Evolutionary conservation across 805 yeast genomes (phyloP), one percentile per base, ranked within the genome.

Genomic region (Candida lessepsii): DNA sequence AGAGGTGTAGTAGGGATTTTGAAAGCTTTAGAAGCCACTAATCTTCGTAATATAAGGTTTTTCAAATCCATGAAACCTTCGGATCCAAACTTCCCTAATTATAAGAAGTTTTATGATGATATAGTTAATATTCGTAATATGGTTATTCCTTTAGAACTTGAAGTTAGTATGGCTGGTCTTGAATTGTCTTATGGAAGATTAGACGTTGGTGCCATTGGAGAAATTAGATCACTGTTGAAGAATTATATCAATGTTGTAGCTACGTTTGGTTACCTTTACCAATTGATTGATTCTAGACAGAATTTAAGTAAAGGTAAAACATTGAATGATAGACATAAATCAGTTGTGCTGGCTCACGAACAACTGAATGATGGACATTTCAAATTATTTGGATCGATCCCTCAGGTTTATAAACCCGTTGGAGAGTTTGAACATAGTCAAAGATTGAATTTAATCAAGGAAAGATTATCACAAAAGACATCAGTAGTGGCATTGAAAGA

Each of bases 171-270:
- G 5, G 33, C 52, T n/a, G 40, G 49, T 23, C 43, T 44, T 13
- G 69, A 63, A 38, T 18, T 59, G 2, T 51, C 64, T 1, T 58
- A 44, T 36, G 57, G 64, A 4, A 44, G 67, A 37, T 48, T 61
- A 20, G 59, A 60, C 24, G 42, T 50, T 10, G 58, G 56, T 4
- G 63, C 60, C 33, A 42, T 56, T 3, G 57, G 54, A 9, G 57
- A 57, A 38, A 48, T 58, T 30, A 45, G 65, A 14, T 50, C 59
- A 7, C 39, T 44, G 15, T 35, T 58, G 24, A 59, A 58, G 33
- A 53, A 52, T 25, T 30, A 59, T 4, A 40, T 59, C 18, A 51
- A 50, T 27, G 40, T 51, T 7, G 45, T 52, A 6, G 51, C 61
- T 8, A 52, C 61, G 2, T 60, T 52, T 35, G 58, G 53, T 9